Conservation (phyloP, 2,329 filamentous ascomycete genomes). For the Colletotrichum paranaense region DNA sequence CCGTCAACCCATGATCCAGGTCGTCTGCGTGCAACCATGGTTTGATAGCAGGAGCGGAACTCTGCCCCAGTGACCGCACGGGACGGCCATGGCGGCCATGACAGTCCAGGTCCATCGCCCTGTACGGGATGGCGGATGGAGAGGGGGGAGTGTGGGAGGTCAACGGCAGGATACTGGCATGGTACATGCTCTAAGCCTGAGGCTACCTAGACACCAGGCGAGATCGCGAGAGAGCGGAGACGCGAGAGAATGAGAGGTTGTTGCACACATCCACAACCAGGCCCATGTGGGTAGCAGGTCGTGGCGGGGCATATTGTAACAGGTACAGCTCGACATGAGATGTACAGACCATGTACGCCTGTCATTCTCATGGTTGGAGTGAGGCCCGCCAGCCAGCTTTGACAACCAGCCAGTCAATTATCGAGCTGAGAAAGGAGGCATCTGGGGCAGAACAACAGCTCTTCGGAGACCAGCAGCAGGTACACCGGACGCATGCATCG, state of each 20-base stretch:
- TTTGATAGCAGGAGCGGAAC: conserved; percentile 22
- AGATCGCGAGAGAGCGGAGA: not conserved
- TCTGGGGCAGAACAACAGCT: conserved; percentile 5
- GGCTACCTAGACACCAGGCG: not conserved
- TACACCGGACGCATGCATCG: conserved; percentile 30
- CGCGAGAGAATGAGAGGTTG: not conserved
- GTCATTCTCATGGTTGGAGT: conserved; percentile 21
- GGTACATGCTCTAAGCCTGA: conserved; percentile 10
- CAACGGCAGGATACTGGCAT: conserved; percentile 23
- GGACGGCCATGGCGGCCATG: not conserved
- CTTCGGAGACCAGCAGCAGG: conserved; percentile 24
- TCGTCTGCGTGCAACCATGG: conserved; percentile 29
- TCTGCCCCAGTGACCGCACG: conserved; percentile 6
- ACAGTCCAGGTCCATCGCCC: not conserved
- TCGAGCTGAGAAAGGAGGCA: not conserved
- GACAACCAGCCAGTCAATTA: conserved; percentile 18
- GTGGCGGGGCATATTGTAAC: conserved; percentile 25
- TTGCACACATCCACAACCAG: conserved; percentile 25
- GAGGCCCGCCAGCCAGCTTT: not conserved
- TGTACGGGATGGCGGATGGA: not conserved
- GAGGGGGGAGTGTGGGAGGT: not conserved
- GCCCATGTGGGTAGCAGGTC: conserved; percentile 6
- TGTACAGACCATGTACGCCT: conserved; percentile 3
- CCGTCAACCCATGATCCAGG: conserved; percentile 27
- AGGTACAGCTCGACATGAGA: conserved; percentile 9